phyloP scores from a whole-genome alignment of 371 early-diverging fungal species.

The Rhizopus arrhizus region DNA sequence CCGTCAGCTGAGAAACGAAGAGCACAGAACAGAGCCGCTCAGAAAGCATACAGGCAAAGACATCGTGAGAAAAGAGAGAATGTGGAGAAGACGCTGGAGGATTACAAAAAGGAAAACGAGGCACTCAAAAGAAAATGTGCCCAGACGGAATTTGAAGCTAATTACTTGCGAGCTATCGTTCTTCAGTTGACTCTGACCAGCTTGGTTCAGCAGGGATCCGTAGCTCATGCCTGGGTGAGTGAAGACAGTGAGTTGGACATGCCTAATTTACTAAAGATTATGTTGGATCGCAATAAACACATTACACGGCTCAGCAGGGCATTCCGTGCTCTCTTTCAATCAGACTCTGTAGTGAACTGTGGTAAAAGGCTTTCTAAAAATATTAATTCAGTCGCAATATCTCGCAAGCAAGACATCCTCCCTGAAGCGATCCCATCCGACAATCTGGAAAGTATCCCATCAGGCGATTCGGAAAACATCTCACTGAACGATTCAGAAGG shows the following conservation, averaged over 20 bases:
- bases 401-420: too few relatives aligned
- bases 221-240: slow-evolving; percentile 34
- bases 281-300: neutral
- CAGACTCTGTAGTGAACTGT: too few relatives aligned
- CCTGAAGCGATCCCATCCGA: too few relatives aligned
- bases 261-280: slow-evolving; percentile 24
- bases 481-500: neutral
- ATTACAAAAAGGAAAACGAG: slow-evolving; percentile 29
- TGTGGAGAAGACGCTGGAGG: neutral
- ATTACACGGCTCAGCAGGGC: too few relatives aligned
- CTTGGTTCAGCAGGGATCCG: slow-evolving; percentile 33
- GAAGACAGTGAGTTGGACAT: neutral
- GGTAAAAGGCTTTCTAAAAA: too few relatives aligned
- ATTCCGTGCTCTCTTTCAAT: too few relatives aligned
- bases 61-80: slow-evolving; percentile 25
- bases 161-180: slow-evolving; percentile 41
- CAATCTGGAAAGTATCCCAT: too few relatives aligned
- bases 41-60: slow-evolving; percentile 30
- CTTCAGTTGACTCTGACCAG: slow-evolving; percentile 32
- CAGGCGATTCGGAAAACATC: too few relatives aligned
- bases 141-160: slow-evolving; percentile 36
- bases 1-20: slow-evolving; percentile 25
- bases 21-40: slow-evolving; percentile 31
- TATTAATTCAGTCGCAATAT: too few relatives aligned
- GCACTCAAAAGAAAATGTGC: slow-evolving; percentile 25